Evolutionary conservation across 108 stramenopile genomes (phyloP).

Genomic region (Nitzschia putrida): DNA sequence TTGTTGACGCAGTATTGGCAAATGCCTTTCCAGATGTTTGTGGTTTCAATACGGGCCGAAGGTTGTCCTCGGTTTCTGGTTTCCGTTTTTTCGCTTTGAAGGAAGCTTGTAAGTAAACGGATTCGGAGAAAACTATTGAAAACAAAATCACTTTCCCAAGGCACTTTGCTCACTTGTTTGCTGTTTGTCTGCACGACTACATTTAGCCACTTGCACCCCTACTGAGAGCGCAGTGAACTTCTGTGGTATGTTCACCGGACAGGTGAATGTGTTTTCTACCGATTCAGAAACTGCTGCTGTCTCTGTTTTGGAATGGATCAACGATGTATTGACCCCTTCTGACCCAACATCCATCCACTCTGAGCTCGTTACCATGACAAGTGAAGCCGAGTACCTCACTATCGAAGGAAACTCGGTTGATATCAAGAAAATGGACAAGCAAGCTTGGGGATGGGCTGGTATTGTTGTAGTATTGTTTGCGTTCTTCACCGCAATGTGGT

Average conservation of each 20-base stretch:
- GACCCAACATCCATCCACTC: slow-evolving; percentile 25
- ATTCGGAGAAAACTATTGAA: background rate
- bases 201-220: slow-evolving; percentile 22
- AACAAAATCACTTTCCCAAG: background rate
- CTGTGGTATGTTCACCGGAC: slow-evolving; percentile 35
- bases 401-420: background rate
- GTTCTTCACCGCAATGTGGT: slow-evolving; percentile 2
- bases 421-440: background rate
- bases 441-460: slow-evolving; percentile 10
- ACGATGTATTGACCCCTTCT: slow-evolving; percentile 8
- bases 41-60: slow-evolving; percentile 25
- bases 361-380: slow-evolving; percentile 19
- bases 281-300: slow-evolving; percentile 6
- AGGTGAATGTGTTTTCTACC: slow-evolving; percentile 24
- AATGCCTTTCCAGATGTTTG: slow-evolving; percentile 34
- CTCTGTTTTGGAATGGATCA: slow-evolving; percentile 13
- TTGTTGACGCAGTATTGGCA: slow-evolving; percentile 28
- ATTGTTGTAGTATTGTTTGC: background rate
- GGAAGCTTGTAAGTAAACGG: slow-evolving; percentile 22
- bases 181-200: slow-evolving; percentile 2
- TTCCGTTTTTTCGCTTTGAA: slow-evolving; percentile 30
- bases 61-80: slow-evolving; percentile 19
- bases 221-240: slow-evolving; percentile 23
- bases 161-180: slow-evolving; percentile 1
- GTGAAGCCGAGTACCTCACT: slow-evolving; percentile 5